phyloP scores from a whole-genome alignment of 257 asterid species.

The Prunella vulgaris region DNA sequence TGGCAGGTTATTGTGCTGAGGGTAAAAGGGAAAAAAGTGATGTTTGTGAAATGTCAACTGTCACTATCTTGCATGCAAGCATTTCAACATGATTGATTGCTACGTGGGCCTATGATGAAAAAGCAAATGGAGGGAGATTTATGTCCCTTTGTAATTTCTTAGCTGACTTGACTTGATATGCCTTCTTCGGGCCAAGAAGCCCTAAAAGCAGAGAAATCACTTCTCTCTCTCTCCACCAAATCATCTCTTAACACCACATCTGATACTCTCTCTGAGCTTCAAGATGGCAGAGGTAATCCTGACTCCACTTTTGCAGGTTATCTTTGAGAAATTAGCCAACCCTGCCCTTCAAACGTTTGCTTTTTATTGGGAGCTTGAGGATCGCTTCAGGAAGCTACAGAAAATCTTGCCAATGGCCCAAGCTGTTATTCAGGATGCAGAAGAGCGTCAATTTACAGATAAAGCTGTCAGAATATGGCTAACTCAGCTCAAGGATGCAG shows the following conservation, averaged over 20 bases:
- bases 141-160: not conserved
- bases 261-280: not conserved
- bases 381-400: slow-evolving; percentile 11
- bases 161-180: not conserved
- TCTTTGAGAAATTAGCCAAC: slow-evolving; percentile 22
- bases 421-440: slow-evolving; percentile 19
- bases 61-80: slow-evolving; percentile 2
- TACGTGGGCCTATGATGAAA: not conserved
- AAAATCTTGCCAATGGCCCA: slow-evolving; percentile 10
- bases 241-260: not conserved
- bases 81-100: not conserved
- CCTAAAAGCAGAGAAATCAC: not conserved
- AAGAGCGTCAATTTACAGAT: slow-evolving; percentile 17
- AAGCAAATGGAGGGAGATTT: not conserved
- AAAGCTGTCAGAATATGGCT: slow-evolving; percentile 17
- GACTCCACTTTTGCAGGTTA: slow-evolving; percentile 23
- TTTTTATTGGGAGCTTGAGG: slow-evolving; percentile 7
- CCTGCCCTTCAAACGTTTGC: slow-evolving; percentile 12
- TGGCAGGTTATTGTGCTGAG: not conserved
- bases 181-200: not conserved
- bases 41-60: not conserved
- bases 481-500: slow-evolving; percentile 12
- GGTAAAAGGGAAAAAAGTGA: not conserved
- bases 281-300: slow-evolving; percentile 24
- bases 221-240: not conserved